phyloP scores from a whole-genome alignment of 164 flowering plant species.

The Umbellularia californica region DNA sequence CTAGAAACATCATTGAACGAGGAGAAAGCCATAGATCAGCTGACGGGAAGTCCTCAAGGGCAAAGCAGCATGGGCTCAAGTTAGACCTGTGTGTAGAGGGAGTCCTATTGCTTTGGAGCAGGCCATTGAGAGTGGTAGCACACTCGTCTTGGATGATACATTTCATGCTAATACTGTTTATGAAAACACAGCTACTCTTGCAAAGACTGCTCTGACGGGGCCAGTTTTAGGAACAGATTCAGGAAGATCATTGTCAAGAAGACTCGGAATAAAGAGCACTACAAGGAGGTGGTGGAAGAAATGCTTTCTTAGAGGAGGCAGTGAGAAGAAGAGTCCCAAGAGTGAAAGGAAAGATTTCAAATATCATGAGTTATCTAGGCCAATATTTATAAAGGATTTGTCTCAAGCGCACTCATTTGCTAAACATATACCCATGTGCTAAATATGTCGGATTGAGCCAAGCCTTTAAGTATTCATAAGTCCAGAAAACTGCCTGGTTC shows the following conservation, averaged over 20 bases:
- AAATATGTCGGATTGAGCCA: too few species aligned
- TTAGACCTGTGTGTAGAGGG: slow-evolving; percentile 30
- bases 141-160: slow-evolving; percentile 47
- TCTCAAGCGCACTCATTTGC: too few species aligned
- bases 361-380: slow-evolving; percentile 4
- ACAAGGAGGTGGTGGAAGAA: slow-evolving; percentile 14
- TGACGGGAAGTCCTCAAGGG: not conserved
- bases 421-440: too few species aligned
- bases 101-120: slow-evolving; percentile 42
- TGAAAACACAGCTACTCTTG: slow-evolving; percentile 49
- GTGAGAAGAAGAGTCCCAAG: slow-evolving; percentile 19
- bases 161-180: slow-evolving; percentile 66
- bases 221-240: slow-evolving; percentile 43
- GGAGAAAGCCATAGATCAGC: not conserved
- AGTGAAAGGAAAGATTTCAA: slow-evolving; percentile 30
- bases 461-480: too few species aligned
- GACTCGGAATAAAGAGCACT: slow-evolving; percentile 27
- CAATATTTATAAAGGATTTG: too few species aligned
- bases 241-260: slow-evolving; percentile 24
- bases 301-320: slow-evolving; percentile 17
- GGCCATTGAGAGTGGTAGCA: slow-evolving; percentile 70
- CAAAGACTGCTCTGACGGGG: slow-evolving; percentile 63
- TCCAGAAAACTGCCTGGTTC: too few species aligned
- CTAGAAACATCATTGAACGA: slow-evolving; percentile 7
- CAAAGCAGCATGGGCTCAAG: not conserved